Base-by-base conservation (phyloP, 768 basidiomycete species). In the Kwoniella bestiolae region DNA sequence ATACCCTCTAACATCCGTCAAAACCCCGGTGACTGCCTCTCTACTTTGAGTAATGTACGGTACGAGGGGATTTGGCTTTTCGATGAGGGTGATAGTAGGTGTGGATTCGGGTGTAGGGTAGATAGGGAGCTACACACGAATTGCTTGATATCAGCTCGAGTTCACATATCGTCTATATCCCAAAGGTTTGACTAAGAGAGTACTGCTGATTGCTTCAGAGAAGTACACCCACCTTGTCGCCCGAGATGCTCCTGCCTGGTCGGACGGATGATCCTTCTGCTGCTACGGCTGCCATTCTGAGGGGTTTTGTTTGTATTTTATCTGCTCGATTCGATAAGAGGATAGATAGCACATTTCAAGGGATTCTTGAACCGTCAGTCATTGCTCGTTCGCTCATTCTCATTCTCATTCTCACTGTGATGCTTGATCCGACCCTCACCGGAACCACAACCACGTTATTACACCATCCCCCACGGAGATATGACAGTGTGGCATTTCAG, bases 61-160 rank as follows among this genome's bases (percentile, higher is more conserved):
- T 80, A 94, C 90, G 31, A 97, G 86, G 21, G 86, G 86, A 1
- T 90, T 89, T 2, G 88, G 89, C 3, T 84, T 85, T 69, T 91
- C 89, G 53, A 91, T 85, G 7, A 97, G 86, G 25, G 91, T 71
- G 41, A 92, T 81, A 12, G 90, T 87, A 21, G 62, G 61, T 4
- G 62, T 60, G 6, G 85, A 82, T 11, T 85, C 84, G 1, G 86
- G 84, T 5, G 79, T 72, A 2, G 91, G 86, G 83, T 97, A 96
- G 82, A 97, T 91, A 28, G 92, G 87, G 56, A 90, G 87, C 94
- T 97, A 47, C 12, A 46, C 26, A 55, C 31, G 23, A 6, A 18
- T 41, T 18, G n/a, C n/a, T n/a, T n/a, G n/a, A n/a, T n/a, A n/a
- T n/a, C n/a, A n/a, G n/a, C n/a, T n/a, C n/a, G n/a, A n/a, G n/a